Base-by-base conservation (phyloP, 495 filamentous ascomycete genomes). In the Trichoderma parareesei region DNA sequence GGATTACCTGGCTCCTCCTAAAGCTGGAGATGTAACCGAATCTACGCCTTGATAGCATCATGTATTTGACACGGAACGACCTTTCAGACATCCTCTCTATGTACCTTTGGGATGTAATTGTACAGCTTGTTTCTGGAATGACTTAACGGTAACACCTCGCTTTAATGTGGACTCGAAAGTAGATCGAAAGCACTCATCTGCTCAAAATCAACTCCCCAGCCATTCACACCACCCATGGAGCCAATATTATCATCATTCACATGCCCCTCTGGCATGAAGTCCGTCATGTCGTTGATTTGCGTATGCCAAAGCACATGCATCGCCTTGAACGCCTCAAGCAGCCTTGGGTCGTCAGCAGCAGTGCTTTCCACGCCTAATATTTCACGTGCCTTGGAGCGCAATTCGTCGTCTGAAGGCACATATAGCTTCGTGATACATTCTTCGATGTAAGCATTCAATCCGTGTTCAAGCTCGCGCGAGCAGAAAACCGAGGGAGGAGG, bases 391-490 rank as follows among this genome's bases (percentile, higher is more conserved):
- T 73, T 68, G 13, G 69, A 66, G 16, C 72, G 67, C 3, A 84
- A 66, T 4, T 63, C 64, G 1, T 78, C 75, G 61, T 82, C 78
- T 11, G 27, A 53, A 0, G 81, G 81, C 62, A 49, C 18, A 18
- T 4, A 18, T n/a, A 49, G 46, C 18, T 8, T 18, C 46, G 9
- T 49, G 18, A 49, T 49, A 16, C 76, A 78, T 35, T 9, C 62
- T 0, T 68, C 69, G 11, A 63, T 64, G 9, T 64, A 64, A 4
- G 60, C 53, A 8, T 77, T 63, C 65, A 49, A 8, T 6, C 75
- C 79, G 18, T 53, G 67, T 69, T 84, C 82, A 6, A 84, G 73
- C 66, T 83, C 82, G 4, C 81, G 71, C 43, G 79, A 82, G 69
- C 81, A 83, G 66, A 84, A 84, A 0, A 84, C 75, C 5, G 66